Base-by-base conservation (phyloP, 2,329 filamentous ascomycete genomes). In the Colletotrichum magnum region DNA sequence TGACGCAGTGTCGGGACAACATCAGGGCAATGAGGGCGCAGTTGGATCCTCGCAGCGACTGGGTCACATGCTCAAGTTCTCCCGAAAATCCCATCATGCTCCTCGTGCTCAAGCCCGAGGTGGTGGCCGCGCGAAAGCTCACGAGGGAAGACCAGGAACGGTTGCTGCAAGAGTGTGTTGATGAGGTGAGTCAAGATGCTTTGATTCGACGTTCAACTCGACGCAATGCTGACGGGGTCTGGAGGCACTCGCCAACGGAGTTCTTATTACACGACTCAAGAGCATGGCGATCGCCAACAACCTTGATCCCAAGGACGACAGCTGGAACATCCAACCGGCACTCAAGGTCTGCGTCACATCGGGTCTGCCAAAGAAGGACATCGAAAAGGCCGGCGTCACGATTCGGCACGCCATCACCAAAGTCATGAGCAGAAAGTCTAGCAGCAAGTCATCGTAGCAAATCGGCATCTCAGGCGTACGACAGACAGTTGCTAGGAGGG, bases 321-420 rank as follows among this genome's bases (percentile, higher is more conserved):
- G 86, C 43, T 93, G 92, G 84, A 87, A 89, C 69, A 85, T 91
- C n/a, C 87, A 89, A 74, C 94, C 96, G 10, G 94, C 94, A 0
- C 86, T 99, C 71, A 98, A 98, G 82, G 89, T 98, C 13, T 98
- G 95, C 77, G 86, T 98, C 62, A 97, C 95, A 0, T 93, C 89
- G 5, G 96, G 93, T 1, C 84, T 99, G 71, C 93, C 93, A 26
- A 97, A 93, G 85, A 98, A 97, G 84, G 96, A 99, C 80, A 93
- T 95, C 63, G 97, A 99, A 83, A 97, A 97, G 85, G 94, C 96
- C 0, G 96, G 95, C 15, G 90, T 92, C 7, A 91, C 89, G 10
- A 95, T 99, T 73, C 88, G 95, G 69, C 95, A 98, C 82, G 95
- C 96, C 15, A 93, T 98, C 73, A 97, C 95, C 59, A 98, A 97